These are phyloP conservation scores for Uronychia setigera DNA, from an alignment of 73 alveolate species.

Conservation along the genomic window DNA sequence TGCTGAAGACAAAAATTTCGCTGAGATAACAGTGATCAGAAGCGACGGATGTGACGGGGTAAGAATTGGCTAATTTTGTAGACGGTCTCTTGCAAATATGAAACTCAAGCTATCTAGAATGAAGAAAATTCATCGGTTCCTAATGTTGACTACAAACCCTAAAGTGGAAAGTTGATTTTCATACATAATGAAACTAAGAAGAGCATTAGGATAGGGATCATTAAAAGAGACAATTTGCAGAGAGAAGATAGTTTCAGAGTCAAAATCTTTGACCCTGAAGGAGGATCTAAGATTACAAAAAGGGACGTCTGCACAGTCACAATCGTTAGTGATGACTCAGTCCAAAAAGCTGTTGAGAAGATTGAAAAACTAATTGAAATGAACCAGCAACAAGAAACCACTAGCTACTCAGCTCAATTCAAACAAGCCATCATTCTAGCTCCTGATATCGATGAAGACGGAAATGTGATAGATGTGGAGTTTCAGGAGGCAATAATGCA, in stretches of 20 bases:
- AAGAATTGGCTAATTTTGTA: not conserved
- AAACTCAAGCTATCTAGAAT: slow-evolving; percentile 9
- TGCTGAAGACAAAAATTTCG: slow-evolving; percentile 16
- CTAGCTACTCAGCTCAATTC: slow-evolving; percentile 35
- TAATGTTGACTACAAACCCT: slow-evolving; percentile 27
- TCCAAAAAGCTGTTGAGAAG: slow-evolving; percentile 24
- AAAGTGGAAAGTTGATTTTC: slow-evolving; percentile 29
- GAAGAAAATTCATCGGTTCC: slow-evolving; percentile 18
- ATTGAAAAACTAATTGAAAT: slow-evolving; percentile 32
- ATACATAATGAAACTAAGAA: slow-evolving; percentile 37
- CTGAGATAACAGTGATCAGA: slow-evolving; percentile 21
- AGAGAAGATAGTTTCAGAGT: slow-evolving; percentile 14
- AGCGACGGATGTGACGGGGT: slow-evolving; percentile 49
- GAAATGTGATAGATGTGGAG: slow-evolving; percentile 40
- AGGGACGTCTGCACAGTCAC: slow-evolving; percentile 48
- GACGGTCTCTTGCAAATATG: slow-evolving; percentile 13
- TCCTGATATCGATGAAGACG: slow-evolving; percentile 47
- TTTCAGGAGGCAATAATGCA: slow-evolving; percentile 53
- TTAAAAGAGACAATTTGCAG: slow-evolving; percentile 11
- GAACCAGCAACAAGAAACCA: not conserved
- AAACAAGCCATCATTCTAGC: slow-evolving; percentile 52
- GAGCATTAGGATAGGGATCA: slow-evolving; percentile 24
- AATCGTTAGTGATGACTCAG: slow-evolving; percentile 34
- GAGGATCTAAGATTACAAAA: slow-evolving; percentile 57
- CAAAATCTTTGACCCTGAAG: slow-evolving; percentile 24